phyloP scores from a whole-genome alignment of 805 yeast species.

The Blastobotrys americana region DNA sequence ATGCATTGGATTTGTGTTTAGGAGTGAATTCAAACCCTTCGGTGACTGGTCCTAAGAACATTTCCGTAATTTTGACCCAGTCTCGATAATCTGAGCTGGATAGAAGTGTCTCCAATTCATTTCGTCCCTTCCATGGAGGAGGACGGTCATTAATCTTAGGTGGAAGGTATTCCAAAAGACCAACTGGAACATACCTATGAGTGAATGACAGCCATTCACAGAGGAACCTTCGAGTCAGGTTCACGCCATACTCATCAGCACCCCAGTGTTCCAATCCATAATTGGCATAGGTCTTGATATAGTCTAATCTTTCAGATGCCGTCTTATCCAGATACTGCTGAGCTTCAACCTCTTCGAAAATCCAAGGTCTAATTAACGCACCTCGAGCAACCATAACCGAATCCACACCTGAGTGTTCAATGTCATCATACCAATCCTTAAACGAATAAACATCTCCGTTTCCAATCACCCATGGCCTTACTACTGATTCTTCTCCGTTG shows the following conservation, averaged over 20 bases:
- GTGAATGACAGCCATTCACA: constrained; percentile 94
- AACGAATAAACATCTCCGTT: constrained; percentile 87
- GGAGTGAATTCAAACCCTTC: constrained; percentile 75
- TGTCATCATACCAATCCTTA: constrained; percentile 80
- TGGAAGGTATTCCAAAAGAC: constrained; percentile 81
- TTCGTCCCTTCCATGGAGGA: constrained; percentile 86
- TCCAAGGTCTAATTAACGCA: constrained; percentile 97
- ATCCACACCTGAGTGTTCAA: constrained; percentile 64
- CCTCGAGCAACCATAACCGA: constrained; percentile 98
- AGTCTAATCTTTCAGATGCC: constrained; percentile 80
- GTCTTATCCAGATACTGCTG: constrained; percentile 86
- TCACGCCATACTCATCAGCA: constrained; percentile 88
- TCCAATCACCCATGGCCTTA: constrained; percentile 77
- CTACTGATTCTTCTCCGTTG: constrained; percentile 45
- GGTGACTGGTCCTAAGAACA: constrained; percentile 86
- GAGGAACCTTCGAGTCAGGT: constrained; percentile 77
- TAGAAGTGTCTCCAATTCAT: constrained; percentile 82
- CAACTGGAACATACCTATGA: constrained; percentile 91
- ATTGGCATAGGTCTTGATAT: constrained; percentile 59
- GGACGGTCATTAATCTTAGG: constrained; percentile 90
- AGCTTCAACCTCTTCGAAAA: constrained; percentile 88
- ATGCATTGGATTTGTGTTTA: constrained; percentile 91
- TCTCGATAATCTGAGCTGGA: constrained; percentile 82
- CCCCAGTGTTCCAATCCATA: constrained; percentile 97
- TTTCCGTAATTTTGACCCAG: constrained; percentile 93